Base-by-base conservation (phyloP, 2,329 filamentous ascomycete species). In the Lachnellula subtilissima region DNA sequence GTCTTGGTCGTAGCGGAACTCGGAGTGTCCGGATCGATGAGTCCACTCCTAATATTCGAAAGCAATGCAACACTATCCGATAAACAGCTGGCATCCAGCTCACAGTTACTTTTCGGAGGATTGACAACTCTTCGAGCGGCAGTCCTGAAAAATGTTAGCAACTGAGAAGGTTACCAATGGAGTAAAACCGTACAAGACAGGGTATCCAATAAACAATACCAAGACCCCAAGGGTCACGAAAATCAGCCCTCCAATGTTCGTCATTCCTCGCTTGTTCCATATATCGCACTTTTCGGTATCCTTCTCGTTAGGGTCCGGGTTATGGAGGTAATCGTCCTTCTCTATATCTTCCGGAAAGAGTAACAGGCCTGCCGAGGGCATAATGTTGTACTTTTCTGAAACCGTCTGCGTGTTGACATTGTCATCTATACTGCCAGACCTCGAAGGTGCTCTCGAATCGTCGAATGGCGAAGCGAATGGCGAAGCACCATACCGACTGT, bases 281-380 rank as follows among this genome's bases (percentile, higher is more conserved):
- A 89, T 75, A 65, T 87, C 81, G 63, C 84, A 85, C 61, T 85
- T 81, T 47, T 80, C 76, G 50, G 78, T 72, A 42, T 84, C 78
- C 62, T 80, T 81, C 48, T 88, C 85, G 52, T 79, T 78, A 1
- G 84, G 82, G 64, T 86, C 84, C 0, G 86, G 86, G 64, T 88
- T 88, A 67, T 89, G 86, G 59, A 89, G 66, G 61, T 82, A 86
- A 66, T 89, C 86, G 67, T 89, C 86, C 65, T 87, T 87, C 69
- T 89, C 86, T 22, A 88, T 82, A 66, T 89, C 86, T 68, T 88
- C 84, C 0, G 86, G 86, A 63, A 85, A 89, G 19, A 89, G 72
- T 42, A 89, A 69, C 52, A 89, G 71, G 5, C 84, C 84, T 14
- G 84, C 81, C 2, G 83, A 85, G 0, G 86, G 85, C 68, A 82